These are phyloP conservation scores for Aspergillus ellipticus DNA, from an alignment of 495 filamentous ascomycete species.

Conservation along the genomic window DNA sequence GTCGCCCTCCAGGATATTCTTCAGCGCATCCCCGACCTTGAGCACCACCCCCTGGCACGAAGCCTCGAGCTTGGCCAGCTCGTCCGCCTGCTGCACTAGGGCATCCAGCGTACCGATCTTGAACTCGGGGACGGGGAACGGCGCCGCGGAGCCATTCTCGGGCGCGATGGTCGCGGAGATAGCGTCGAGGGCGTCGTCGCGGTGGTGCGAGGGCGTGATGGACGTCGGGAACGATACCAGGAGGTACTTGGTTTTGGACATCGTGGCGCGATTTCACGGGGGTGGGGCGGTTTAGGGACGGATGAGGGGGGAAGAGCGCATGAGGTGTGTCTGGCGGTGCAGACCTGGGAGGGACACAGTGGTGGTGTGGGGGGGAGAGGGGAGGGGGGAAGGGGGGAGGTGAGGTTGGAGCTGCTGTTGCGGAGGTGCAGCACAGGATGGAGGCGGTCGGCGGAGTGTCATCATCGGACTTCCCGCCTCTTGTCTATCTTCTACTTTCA, in stretches of 20 bases:
- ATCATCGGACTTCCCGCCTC: too few species aligned
- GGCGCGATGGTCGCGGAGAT: conserved; percentile 66
- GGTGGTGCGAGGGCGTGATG: conserved; percentile 66
- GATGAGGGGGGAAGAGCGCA: background rate
- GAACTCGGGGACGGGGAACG: conserved; percentile 85
- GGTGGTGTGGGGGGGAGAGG: background rate
- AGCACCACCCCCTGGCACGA: conserved; percentile 77
- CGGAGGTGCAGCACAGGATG: background rate
- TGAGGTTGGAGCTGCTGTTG: background rate
- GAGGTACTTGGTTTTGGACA: conserved; percentile 65
- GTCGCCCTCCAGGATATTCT: conserved; percentile 73
- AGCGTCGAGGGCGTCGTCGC: conserved; percentile 74
- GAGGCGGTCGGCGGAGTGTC: conserved; percentile 1
- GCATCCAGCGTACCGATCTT: conserved; percentile 97
- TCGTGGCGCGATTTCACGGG: conserved; percentile 24
- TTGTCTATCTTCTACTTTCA: too few species aligned
- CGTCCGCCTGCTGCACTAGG: conserved; percentile 95
- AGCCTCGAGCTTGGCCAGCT: conserved; percentile 79
- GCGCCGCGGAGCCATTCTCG: conserved; percentile 71
- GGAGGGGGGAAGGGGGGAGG: conserved; percentile 1
- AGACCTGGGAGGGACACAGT: background rate
- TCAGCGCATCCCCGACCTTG: conserved; percentile 85
- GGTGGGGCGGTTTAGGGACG: background rate
- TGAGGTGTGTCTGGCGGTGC: background rate
- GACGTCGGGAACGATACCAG: conserved; percentile 73